phyloP scores from a whole-genome alignment of 1,284 basidiomycete genomes.

The Austroboletus novae-zelandiae region DNA sequence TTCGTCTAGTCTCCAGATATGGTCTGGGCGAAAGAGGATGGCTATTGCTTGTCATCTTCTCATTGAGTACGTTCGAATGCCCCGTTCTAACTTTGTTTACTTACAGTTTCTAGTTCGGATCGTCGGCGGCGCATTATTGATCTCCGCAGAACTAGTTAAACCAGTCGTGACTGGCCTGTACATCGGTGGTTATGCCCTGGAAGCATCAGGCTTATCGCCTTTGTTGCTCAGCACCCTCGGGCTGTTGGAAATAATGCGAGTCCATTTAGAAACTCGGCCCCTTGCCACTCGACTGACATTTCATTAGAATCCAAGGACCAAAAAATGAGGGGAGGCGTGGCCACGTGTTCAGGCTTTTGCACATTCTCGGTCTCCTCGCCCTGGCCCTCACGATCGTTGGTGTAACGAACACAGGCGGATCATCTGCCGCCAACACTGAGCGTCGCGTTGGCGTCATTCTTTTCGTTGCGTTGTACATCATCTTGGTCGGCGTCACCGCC shows the following conservation, averaged over 20 bases:
- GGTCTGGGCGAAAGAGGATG: slow-evolving; percentile 58
- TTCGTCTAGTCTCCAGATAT: slow-evolving; percentile 47
- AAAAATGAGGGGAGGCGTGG: slow-evolving; percentile 17
- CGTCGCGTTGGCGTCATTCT: slow-evolving; percentile 50
- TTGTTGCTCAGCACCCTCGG: slow-evolving; percentile 56
- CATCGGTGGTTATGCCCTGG: slow-evolving; percentile 52
- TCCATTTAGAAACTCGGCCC: slow-evolving; percentile 7
- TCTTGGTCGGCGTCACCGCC: slow-evolving; percentile 42
- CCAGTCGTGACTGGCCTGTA: slow-evolving; percentile 42
- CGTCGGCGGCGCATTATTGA: slow-evolving; percentile 51
- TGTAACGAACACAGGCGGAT: slow-evolving; percentile 18
- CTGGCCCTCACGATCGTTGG: slow-evolving; percentile 54
- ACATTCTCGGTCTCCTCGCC: slow-evolving; percentile 42
- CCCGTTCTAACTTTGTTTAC: slow-evolving; percentile 5
- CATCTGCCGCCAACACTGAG: slow-evolving; percentile 31
- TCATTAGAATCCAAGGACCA: slow-evolving; percentile 25
- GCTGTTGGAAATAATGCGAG: slow-evolving; percentile 60
- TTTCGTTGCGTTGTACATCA: slow-evolving; percentile 46
- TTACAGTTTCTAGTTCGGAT: slow-evolving; percentile 46
- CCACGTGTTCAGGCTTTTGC: slow-evolving; percentile 39
- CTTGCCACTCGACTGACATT: neutral
- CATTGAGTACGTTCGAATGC: slow-evolving; percentile 38
- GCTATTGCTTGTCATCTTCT: slow-evolving; percentile 57
- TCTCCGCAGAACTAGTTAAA: slow-evolving; percentile 46
- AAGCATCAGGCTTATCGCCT: slow-evolving; percentile 51